phyloP scores from a whole-genome alignment of 306 rosid genomes.

The Trifolium subterraneum region DNA sequence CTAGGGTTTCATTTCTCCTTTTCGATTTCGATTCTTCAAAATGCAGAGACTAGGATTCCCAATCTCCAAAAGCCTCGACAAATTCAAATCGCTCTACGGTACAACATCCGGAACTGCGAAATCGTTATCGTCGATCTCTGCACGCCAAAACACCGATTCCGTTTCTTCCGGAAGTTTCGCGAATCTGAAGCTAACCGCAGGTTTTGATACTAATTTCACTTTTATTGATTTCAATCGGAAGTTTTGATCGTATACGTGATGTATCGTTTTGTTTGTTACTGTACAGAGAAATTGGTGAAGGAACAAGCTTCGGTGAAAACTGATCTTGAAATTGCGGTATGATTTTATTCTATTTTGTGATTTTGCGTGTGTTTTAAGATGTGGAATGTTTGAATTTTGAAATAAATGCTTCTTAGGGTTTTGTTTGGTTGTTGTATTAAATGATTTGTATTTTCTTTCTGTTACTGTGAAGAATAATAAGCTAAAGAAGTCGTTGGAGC shows the following conservation, averaged over 20 bases:
- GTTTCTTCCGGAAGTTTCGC: slow-evolving; percentile 71
- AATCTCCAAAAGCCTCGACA: slow-evolving; percentile 73
- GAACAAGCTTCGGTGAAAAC: slow-evolving; percentile 90
- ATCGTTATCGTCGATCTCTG: slow-evolving; percentile 53
- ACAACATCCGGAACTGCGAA: slow-evolving; percentile 53
- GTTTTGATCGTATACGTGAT: slow-evolving; percentile 28
- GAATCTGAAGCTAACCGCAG: slow-evolving; percentile 88
- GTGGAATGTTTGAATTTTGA: slow-evolving; percentile 19
- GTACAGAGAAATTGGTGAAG: slow-evolving; percentile 79
- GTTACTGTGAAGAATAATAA: slow-evolving; percentile 65
- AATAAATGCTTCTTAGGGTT: slow-evolving; percentile 24
- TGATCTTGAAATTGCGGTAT: slow-evolving; percentile 87
- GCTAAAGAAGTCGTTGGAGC: slow-evolving; percentile 77
- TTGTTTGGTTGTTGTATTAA: slow-evolving; percentile 26
- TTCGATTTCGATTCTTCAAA: slow-evolving; percentile 23
- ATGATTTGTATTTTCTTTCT: neutral
- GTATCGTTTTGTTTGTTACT: slow-evolving; percentile 36
- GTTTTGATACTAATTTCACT: slow-evolving; percentile 48
- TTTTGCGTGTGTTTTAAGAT: slow-evolving; percentile 14
- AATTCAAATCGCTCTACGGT: slow-evolving; percentile 76
- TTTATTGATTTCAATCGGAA: slow-evolving; percentile 10
- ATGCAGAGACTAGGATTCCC: slow-evolving; percentile 71
- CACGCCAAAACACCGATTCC: slow-evolving; percentile 63
- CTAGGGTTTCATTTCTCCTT: slow-evolving; percentile 45
- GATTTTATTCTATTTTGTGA: slow-evolving; percentile 36